phyloP scores from a whole-genome alignment of 345 rosid species.

The Pistacia vera region DNA sequence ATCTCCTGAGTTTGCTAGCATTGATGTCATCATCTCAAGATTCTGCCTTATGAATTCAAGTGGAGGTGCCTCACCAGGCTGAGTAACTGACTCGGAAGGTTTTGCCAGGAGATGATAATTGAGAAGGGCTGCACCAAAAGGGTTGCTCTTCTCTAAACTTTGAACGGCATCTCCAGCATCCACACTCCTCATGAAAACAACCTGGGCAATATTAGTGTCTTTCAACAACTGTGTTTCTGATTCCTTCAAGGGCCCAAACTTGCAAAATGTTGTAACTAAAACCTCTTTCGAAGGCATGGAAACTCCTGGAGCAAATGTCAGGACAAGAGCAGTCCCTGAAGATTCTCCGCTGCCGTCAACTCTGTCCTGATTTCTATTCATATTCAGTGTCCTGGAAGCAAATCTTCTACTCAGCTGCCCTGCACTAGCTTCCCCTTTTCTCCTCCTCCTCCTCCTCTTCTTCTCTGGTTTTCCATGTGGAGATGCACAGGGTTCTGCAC shows the following conservation, averaged over 20 bases:
- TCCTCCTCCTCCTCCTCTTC: conserved; percentile 44
- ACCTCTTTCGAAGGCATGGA: conserved; percentile 68
- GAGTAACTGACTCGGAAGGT: conserved; percentile 33
- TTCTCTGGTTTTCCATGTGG: conserved; percentile 38
- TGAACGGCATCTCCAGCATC: conserved; percentile 64
- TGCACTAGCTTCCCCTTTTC: conserved; percentile 28
- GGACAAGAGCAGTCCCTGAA: conserved; percentile 56
- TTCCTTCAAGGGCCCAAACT: conserved; percentile 70
- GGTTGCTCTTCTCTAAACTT: conserved; percentile 60
- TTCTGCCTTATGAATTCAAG: conserved; percentile 76
- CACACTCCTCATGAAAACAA: conserved; percentile 50
- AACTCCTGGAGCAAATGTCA: conserved; percentile 61
- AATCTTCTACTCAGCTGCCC: conserved; percentile 12
- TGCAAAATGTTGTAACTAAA: conserved; percentile 51
- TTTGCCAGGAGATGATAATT: conserved; percentile 43
- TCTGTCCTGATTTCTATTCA: conserved; percentile 18
- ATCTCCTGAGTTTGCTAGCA: conserved; percentile 84
- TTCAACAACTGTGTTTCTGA: conserved; percentile 50
- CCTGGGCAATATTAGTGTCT: conserved; percentile 51
- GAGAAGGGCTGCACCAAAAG: conserved; percentile 52
- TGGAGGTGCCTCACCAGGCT: conserved; percentile 45
- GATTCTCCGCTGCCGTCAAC: conserved; percentile 32
- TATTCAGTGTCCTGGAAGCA: conserved; percentile 15
- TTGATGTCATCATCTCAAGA: conserved; percentile 86
- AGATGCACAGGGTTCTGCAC: conserved; percentile 24